Base-by-base conservation (phyloP, 352 stramenopile genomes). In the Phytophthora agathidicida region DNA sequence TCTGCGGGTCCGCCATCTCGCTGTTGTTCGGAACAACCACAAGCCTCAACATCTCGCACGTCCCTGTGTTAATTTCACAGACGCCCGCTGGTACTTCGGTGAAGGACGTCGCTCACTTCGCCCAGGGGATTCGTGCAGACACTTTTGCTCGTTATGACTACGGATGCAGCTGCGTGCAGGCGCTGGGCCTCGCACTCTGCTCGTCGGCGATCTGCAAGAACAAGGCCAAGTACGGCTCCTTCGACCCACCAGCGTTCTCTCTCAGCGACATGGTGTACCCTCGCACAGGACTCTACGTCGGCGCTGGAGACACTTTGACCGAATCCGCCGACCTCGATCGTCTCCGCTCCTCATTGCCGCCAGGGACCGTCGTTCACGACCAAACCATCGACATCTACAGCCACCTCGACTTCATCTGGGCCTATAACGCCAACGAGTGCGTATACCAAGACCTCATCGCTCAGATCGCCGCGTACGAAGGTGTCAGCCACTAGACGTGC, bases 361-460 rank as follows among this genome's bases (percentile, higher is more conserved):
- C 36, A 1, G 62, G 68, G 24, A 76, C 75, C 11, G 48, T 81
- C 24, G 42, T 84, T 2, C 49, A 52, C 19, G 74, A 81, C 26
- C 62, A 68, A 22, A 54, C 54, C 10, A 52, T 79, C 33, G 50
- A 74, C 11, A 36, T 56, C 35, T 77, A 71, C 58, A 81, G 75
- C 43, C 74, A 84, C 42, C 39, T 84, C 16, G 71, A 81, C 68
- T 84, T 75, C 48, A 80, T 72, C 17, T 84, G 74, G 74, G 68
- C 68, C 2, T 68, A 60, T 50, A 81, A 80, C 42, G 59, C 48
- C 24, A 61, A 55, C 28, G 64, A 75, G 33, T 65, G 52, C 17
- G 55, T 84, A 24, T 84, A 84, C 45, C 49, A 68, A 31, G 68
- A 77, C 10, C 52, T 84, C 17, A 54, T 84, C 37, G 32, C 50